A percentile compares a stretch with the other conserved stretches of the same genome.
Evolutionary conservation across 2,329 filamentous ascomycete genomes (phyloP).

Genomic region (Zymoseptoria ardabiliae): DNA sequence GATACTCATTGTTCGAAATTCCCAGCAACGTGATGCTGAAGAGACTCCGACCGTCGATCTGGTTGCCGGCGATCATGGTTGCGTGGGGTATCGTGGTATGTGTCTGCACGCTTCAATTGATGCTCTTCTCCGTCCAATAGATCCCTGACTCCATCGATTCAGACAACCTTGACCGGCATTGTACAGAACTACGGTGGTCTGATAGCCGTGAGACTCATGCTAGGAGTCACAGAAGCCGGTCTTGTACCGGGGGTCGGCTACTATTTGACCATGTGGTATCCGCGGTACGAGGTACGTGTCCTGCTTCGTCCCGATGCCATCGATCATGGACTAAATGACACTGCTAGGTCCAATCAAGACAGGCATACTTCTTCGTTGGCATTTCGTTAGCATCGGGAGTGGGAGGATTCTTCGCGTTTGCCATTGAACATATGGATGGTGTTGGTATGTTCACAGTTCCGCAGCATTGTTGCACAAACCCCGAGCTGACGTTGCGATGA

Average conservation of each 20-base stretch:
- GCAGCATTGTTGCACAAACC: neutral
- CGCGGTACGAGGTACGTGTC: conserved; percentile 30
- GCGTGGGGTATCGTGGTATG: neutral
- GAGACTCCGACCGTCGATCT: conserved; percentile 18
- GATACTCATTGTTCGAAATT: neutral
- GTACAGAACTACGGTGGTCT: neutral
- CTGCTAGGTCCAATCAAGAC: conserved; percentile 34
- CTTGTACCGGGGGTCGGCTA: conserved; percentile 24
- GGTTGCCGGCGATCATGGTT: conserved; percentile 13
- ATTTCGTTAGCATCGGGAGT: conserved; percentile 46
- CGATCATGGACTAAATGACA: conserved; percentile 31
- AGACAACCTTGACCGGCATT: neutral
- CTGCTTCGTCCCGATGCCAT: neutral
- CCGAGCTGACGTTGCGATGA: neutral
- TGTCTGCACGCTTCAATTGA: neutral
- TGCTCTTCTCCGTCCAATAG: neutral
- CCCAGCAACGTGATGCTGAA: neutral
- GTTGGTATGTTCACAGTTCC: neutral
- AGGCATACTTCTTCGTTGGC: conserved; percentile 43
- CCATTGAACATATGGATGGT: conserved; percentile 36
- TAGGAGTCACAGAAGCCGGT: neutral
- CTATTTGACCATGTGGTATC: conserved; percentile 43
- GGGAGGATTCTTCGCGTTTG: conserved; percentile 46
- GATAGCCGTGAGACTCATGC: neutral
- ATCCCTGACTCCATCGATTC: neutral